Evolutionary conservation across 2,329 filamentous ascomycete genomes (phyloP), one percentile per base, ranked within the genome.

Genomic region (Hymenotorrendiella dingleyae): DNA sequence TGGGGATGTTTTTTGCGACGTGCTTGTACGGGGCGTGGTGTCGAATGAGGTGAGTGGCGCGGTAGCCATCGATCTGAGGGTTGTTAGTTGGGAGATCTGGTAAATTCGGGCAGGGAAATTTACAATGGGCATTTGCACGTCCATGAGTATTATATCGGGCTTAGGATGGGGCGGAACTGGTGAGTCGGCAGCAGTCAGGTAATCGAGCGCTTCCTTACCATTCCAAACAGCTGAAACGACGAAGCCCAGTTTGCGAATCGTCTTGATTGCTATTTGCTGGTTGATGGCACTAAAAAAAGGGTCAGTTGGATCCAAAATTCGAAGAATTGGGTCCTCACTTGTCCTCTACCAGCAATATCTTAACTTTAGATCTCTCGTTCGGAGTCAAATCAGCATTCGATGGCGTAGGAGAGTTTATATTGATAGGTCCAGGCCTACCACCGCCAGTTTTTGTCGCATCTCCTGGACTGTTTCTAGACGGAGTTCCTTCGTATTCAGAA

Each of bases 21-120:
- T 67, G 56, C 29, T 73, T 79, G 63, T 84, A 88, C 0, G 82
- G 80, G 2, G 72, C 58, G 51, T 85, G 78, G 42, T 84, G 80
- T 12, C 84, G 73, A 34, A 91, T 72, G 8, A 84, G 71, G 53
- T 87, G 83, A 0, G 85, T 90, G 30, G 84, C 84, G 44, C 78
- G 77, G 60, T 90, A 90, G 1, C 86, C 86, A 55, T 90, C 86
- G 48, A 87, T 78, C n/a, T n/a, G n/a, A n/a, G n/a, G n/a, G n/a
- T n/a, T n/a, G n/a, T n/a, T n/a, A n/a, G n/a, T n/a, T n/a, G n/a
- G n/a, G n/a, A n/a, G n/a, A n/a, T n/a, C n/a, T n/a, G n/a, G n/a
- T n/a, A n/a, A n/a, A n/a, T n/a, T n/a, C n/a, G n/a, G n/a, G n/a
- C n/a, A n/a, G n/a, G n/a, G n/a, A n/a, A n/a, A n/a, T n/a, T n/a